Percentiles rank a stretch among this genome's conserved stretches.
phyloP scores from a whole-genome alignment of 2,329 filamentous ascomycete genomes.

The Botrytis fabae region DNA sequence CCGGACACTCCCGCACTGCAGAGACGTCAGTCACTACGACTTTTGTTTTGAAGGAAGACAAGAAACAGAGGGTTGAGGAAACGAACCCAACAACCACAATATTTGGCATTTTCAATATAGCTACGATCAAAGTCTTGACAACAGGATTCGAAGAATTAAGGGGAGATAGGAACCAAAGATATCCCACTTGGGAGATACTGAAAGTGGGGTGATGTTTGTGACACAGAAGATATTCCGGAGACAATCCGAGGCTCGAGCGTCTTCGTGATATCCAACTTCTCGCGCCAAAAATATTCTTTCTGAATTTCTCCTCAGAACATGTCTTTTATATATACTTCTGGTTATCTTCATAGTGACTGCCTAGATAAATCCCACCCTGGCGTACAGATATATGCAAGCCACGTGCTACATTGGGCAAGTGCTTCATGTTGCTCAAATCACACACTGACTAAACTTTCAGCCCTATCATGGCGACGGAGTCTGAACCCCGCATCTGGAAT shows the following conservation, averaged over 20 bases:
- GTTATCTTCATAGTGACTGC: not conserved
- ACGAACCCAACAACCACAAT: slow-evolving; percentile 44
- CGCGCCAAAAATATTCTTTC: not conserved
- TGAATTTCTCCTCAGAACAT: not conserved
- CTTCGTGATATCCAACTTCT: not conserved
- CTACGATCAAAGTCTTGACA: not conserved
- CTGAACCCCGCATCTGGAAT: not conserved
- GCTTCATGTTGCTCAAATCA: not conserved
- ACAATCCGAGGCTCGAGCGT: not conserved
- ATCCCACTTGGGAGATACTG: not conserved
- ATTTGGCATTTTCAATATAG: slow-evolving; percentile 37
- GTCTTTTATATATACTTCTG: not conserved
- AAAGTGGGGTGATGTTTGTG: not conserved
- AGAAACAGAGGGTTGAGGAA: slow-evolving; percentile 22
- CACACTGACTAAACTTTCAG: not conserved
- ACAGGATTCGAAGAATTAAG: not conserved
- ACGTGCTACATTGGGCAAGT: not conserved
- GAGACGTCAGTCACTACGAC: slow-evolving; percentile 15
- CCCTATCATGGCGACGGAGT: not conserved
- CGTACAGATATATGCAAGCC: not conserved
- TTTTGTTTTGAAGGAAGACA: slow-evolving; percentile 11
- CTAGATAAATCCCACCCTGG: not conserved
- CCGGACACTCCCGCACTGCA: slow-evolving; percentile 64
- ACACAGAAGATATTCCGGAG: slow-evolving; percentile 1
- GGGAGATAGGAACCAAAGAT: not conserved